Base-by-base conservation (phyloP, 176 grass and related monocot genomes). In the Cymbopogon citratus region DNA sequence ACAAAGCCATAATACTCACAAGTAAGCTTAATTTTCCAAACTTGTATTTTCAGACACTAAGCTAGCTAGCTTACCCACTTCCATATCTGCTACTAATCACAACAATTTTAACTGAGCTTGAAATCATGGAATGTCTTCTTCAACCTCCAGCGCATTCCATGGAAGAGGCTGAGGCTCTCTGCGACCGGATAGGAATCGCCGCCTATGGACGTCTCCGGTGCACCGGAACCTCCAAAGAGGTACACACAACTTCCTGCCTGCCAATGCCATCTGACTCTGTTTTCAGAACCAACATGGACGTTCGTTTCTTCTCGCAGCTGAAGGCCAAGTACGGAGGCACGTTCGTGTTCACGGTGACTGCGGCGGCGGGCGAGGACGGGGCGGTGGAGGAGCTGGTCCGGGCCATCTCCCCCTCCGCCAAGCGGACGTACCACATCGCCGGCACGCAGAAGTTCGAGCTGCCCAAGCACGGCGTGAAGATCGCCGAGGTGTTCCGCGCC, bases 1-100 rank as follows among this genome's bases (percentile, higher is more conserved):
- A 95, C 28, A 81, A 71, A 16, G 87, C 90, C 49, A 92, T 95
- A 78, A 86, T 95, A 35, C 87, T 95, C 48, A 95, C 93, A 64
- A 95, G 93, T 92, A 92, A 63, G 27, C 11, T 61, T 36, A 24
- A 11, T 60, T 24, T 60, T 12, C 56, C 2, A 2, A 23, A 43
- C 48, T 25, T 63, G 23, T 34, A 66, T 39, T 78, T 63, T 57
- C 14, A 66, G n/a, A 59, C 18, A 80, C 0, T 1, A 29, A n/a
- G n/a, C n/a, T n/a, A n/a, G n/a, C 15, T 16, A 16, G 12, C 23
- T 57, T 27, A 14, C 1, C 21, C 21, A 74, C 48, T 51, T 19
- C 6, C 48, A 51, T 63, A 16, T 18, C 15, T 48, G 21, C 24
- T 40, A 14, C 3, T 11, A 9, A 27, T 27, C 25, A 66, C 19